Evolutionary conservation across 1,284 basidiomycete genomes (phyloP), one percentile per base, ranked within the genome.

Genomic region (Heimioporus retisporus): DNA sequence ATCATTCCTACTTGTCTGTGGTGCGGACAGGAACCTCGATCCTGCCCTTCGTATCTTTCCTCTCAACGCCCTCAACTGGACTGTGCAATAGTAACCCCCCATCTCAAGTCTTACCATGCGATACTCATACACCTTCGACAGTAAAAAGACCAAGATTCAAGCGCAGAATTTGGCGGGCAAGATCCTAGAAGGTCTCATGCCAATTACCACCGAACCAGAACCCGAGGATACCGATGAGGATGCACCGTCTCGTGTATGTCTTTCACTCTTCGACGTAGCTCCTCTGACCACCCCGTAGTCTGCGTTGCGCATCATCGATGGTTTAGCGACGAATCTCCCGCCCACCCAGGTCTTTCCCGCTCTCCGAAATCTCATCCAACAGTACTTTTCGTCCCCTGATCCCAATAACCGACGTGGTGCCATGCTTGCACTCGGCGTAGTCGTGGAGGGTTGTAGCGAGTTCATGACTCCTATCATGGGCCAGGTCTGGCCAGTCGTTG

Each of bases 371-470:
- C 89, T 97, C 72, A 93, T 98, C 65, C 86, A 90, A 69, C 86
- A 92, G 67, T 97, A 96, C 82, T 94, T 96, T 83, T 84, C 87
- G 18, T 96, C 93, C 8, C 80, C 89, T n/a, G 91, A 97, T 71
- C 86, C 93, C 3, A 84, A 90, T 63, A 81, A 87, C 72, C 93
- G 98, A 69, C 97, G 98, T 71, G 95, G 96, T 59, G 98, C 97
- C 11, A 93, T 99, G 84, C 96, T 98, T 79, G 94, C 97, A 7
- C 93, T 99, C 66, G 98, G 97, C 73, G 96, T 99, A 59, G 90
- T 93, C 59, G 96, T 99, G 66, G 98, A 99, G 81, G 98, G 98
- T 31, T 99, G 97, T 85, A 96, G 95, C 81, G 96, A 99, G 84
- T 99, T 88, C 83, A 99, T 99, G 88, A 95, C 96, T 44, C 96